Percentiles rank a stretch among this genome's conserved stretches.
Evolutionary conservation across 2,329 filamentous ascomycete species (phyloP).

Genomic region (Dactylonectria macrodidyma): DNA sequence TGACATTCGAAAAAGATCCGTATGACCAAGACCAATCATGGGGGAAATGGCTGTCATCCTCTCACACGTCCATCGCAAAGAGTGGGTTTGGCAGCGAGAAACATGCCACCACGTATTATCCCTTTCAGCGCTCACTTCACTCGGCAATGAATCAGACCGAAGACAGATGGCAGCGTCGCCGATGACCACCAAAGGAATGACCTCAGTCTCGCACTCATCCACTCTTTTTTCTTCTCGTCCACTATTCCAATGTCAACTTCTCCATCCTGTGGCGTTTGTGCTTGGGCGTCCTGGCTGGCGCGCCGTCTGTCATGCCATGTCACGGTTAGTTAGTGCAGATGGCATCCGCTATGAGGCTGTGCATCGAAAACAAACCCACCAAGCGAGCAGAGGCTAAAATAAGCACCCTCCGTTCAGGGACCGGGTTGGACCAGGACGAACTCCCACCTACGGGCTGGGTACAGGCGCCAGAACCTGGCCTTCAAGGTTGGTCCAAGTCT

Average conservation of each 20-base stretch:
- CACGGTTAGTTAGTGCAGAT: constrained; percentile 21
- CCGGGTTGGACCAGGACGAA: constrained; percentile 25
- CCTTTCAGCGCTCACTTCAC: constrained; percentile 2
- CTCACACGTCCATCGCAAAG: constrained; percentile 24
- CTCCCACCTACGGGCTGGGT: constrained; percentile 7
- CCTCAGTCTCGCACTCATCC: neutral
- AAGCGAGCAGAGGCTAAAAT: constrained; percentile 28
- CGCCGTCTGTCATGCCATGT: constrained; percentile 28
- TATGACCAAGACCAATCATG: constrained; percentile 20
- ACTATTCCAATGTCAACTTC: neutral
- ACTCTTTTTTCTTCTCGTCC: neutral
- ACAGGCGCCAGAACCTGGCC: constrained; percentile 15
- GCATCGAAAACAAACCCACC: constrained; percentile 27
- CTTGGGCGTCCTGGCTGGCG: neutral
- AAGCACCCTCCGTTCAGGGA: constrained; percentile 27
- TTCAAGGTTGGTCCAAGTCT: constrained; percentile 19
- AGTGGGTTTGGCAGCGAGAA: constrained; percentile 24
- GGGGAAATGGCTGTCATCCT: constrained; percentile 15
- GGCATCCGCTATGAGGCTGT: constrained; percentile 32
- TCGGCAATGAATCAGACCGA: neutral
- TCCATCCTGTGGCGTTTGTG: constrained; percentile 22
- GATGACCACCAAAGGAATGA: neutral
- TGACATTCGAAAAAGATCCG: neutral
- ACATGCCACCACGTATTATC: constrained; percentile 20
- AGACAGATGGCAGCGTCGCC: neutral